Evolutionary conservation across 2,329 filamentous ascomycete genomes (phyloP).

Genomic region (Graphilbum fragrans): DNA sequence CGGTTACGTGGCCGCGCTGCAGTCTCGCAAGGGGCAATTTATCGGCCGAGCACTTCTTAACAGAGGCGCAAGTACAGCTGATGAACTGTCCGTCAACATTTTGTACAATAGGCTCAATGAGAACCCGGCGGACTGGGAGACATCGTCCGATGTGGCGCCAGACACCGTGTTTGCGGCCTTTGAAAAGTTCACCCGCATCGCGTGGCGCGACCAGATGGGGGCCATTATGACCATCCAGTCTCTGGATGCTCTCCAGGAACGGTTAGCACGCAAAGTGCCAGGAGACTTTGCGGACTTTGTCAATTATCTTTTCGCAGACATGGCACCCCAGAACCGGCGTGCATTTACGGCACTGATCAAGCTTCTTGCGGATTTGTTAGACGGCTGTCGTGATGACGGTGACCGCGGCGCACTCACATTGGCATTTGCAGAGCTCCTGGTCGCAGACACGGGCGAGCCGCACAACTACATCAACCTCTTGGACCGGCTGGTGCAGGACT

Average conservation of each 20-base stretch:
- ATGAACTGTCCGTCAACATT: conserved; percentile 75
- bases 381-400: conserved; percentile 82
- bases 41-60: conserved; percentile 65
- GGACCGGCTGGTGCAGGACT: conserved; percentile 81
- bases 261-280: conserved; percentile 52
- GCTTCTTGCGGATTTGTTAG: conserved; percentile 73
- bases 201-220: conserved; percentile 83
- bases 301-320: conserved; percentile 49
- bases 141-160: conserved; percentile 61
- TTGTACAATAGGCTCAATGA: conserved; percentile 83
- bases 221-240: conserved; percentile 63
- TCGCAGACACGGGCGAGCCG: conserved; percentile 52
- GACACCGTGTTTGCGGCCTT: conserved; percentile 86
- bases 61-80: conserved; percentile 43
- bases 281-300: conserved; percentile 64
- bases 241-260: conserved; percentile 62
- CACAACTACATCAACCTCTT: conserved; percentile 79
- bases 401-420: conserved; percentile 80
- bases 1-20: conserved; percentile 69
- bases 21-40: conserved; percentile 77
- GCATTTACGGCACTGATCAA: conserved; percentile 78
- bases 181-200: conserved; percentile 81
- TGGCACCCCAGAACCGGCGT: conserved; percentile 58
- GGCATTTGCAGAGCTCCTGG: conserved; percentile 78
- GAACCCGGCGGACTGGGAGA: conserved; percentile 66